Conservation (phyloP, 148 eudicot species). For the Fagopyrum esculentum region DNA sequence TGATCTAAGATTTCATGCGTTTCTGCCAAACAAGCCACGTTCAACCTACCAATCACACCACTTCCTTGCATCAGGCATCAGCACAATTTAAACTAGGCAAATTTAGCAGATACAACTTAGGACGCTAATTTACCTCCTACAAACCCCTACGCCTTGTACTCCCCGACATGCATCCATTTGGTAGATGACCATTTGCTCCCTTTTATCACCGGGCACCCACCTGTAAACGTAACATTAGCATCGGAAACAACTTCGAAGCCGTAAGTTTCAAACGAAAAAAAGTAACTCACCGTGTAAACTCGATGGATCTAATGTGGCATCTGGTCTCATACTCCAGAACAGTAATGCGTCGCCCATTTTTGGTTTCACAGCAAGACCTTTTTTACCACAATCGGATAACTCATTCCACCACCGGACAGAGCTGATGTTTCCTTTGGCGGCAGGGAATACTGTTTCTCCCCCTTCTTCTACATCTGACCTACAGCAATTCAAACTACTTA, state of each 20-base stretch:
- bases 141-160: conserved; percentile 12
- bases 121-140: too few relatives aligned
- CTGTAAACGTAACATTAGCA: conserved; percentile 6
- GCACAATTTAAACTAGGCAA: background rate
- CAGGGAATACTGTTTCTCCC: conserved; percentile 91
- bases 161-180: conserved; percentile 23
- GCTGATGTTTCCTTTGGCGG: conserved; percentile 68
- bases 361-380: conserved; percentile 78
- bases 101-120: too few relatives aligned
- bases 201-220: conserved; percentile 25
- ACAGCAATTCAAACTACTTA: background rate
- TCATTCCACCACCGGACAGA: conserved; percentile 83
- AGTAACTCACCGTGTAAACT: conserved; percentile 68
- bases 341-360: conserved; percentile 91
- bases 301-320: conserved; percentile 76
- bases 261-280: background rate
- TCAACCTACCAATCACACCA: background rate
- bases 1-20: background rate
- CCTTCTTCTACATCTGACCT: conserved; percentile 98
- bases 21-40: background rate
- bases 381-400: conserved; percentile 82
- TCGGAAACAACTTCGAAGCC: background rate
- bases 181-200: conserved; percentile 29
- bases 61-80: background rate
- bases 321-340: conserved; percentile 98